Evolutionary conservation across 306 rosid species (phyloP), one percentile per base, ranked within the genome.

Genomic region (peach (Prunus persica)): DNA sequence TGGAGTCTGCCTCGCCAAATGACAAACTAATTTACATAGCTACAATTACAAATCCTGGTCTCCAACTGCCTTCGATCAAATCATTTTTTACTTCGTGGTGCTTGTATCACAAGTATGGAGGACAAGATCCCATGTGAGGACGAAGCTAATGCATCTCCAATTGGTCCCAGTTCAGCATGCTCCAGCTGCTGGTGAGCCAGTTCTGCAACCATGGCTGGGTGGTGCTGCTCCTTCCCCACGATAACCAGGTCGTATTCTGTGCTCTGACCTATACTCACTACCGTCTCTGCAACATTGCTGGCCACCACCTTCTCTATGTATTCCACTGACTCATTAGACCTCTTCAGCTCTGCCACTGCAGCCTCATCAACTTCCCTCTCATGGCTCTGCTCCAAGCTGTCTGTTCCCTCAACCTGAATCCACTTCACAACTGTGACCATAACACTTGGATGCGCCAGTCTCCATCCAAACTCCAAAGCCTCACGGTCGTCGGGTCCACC

Each of bases 401-500:
- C 84, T 56, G 82, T 84, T 58, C 72, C 86, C 5, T 86, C 65
- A 41, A 34, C 27, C 50, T 67, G 83, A 47, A 84, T 34, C 20
- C 91, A 90, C 84, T 88, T 86, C 8, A 80, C 77, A 38, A 87
- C 77, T 0, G 89, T 67, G 0, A 90, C 81, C 34, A 18, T 80
- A 38, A 89, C 85, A 1, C 85, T 81, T 4, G 95, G 95, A 74
- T 93, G 95, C 14, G 75, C 80, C 87, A 88, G 85, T 75, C 87
- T 79, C 0, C 83, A 82, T 0, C 87, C 96, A 56, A 91, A 67
- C 51, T 86, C 88, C 67, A 90, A 27, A 12, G 93, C 94, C 82
- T 87, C 93, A 0, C 96, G 88, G 47, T 94, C 97, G 69, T 94
- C 96, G 0, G 94, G 91, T 58, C 98, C 98, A 4, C 98, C 93